Evolutionary conservation across 768 basidiomycete species (phyloP).

Genomic region (Tricholoma bakamatsutake): DNA sequence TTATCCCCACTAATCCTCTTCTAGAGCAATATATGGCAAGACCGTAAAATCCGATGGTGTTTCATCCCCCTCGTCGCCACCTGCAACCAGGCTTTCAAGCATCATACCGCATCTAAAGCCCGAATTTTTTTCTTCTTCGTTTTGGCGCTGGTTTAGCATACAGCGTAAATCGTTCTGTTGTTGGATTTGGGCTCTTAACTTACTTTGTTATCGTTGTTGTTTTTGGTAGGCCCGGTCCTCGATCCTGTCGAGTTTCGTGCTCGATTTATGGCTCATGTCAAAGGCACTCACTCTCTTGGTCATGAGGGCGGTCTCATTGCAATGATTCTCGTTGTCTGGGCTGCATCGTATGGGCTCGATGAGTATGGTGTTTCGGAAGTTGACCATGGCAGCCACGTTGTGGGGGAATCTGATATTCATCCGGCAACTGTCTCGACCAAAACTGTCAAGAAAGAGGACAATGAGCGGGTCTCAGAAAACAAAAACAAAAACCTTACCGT

Average conservation of each 20-base stretch:
- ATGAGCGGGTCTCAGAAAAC: conserved; percentile 4
- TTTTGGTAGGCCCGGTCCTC: conserved; percentile 70
- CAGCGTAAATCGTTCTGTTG: conserved; percentile 52
- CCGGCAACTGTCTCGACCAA: conserved; percentile 3
- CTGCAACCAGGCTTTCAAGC: conserved; percentile 38
- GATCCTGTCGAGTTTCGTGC: conserved; percentile 74
- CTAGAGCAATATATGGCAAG: conserved; percentile 77
- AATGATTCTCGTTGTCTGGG: conserved; percentile 84
- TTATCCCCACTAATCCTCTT: conserved; percentile 7
- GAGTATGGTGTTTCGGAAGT: conserved; percentile 58
- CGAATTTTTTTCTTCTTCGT: conserved; percentile 80
- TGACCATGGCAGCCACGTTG: conserved; percentile 17
- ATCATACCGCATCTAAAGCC: conserved; percentile 67
- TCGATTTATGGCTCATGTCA: conserved; percentile 62
- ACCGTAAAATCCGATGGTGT: conserved; percentile 37
- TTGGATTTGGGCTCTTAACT: not conserved
- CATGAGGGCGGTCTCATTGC: conserved; percentile 71
- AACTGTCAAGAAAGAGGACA: conserved; percentile 3
- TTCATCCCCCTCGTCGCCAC: conserved; percentile 26
- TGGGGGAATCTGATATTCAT: conserved; percentile 14
- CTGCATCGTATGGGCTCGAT: conserved; percentile 82
- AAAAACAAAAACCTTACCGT: conserved; percentile 24
- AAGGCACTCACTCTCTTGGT: conserved; percentile 58
- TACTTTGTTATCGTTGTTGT: not conserved
- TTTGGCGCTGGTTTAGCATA: conserved; percentile 78